Evolutionary conservation across 164 flowering plant genomes (phyloP).

Genomic region (Buxus sempervirens): DNA sequence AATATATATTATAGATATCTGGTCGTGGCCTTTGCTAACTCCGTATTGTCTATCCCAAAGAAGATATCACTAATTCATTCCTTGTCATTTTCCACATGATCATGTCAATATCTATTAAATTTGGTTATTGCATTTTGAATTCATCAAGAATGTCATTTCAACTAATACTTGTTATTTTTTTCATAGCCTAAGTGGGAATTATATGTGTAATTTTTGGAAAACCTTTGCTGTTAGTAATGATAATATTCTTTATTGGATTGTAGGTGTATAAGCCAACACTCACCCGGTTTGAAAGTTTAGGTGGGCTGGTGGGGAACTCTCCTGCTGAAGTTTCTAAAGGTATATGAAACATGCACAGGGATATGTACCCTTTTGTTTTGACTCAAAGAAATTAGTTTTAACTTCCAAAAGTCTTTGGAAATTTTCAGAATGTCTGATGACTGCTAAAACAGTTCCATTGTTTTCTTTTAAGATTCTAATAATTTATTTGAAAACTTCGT

Average conservation of each 20-base stretch:
- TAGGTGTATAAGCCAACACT: constrained; percentile 91
- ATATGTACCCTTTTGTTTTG: not conserved
- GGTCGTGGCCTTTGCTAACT: too few species aligned
- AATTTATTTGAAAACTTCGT: too few species aligned
- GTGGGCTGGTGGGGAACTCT: constrained; percentile 72
- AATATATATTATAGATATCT: too few species aligned
- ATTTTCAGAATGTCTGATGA: too few species aligned
- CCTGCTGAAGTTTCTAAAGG: constrained; percentile 89
- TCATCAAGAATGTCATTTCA: not conserved
- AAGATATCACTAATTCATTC: not conserved
- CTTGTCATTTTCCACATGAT: not conserved
- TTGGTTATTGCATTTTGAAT: not conserved
- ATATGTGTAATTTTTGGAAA: not conserved
- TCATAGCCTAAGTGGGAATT: not conserved
- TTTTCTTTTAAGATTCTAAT: too few species aligned
- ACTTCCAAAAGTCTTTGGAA: not conserved
- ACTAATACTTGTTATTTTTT: not conserved
- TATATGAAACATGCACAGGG: constrained; percentile 20
- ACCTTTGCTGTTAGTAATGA: not conserved
- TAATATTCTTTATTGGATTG: constrained; percentile 6
- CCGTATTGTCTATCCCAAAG: too few species aligned
- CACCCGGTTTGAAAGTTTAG: constrained; percentile 61
- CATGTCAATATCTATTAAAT: not conserved
- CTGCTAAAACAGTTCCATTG: too few species aligned
- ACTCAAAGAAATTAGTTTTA: not conserved